Conservation (phyloP, 2,329 filamentous ascomycete species). For the Colletotrichum tropicale region DNA sequence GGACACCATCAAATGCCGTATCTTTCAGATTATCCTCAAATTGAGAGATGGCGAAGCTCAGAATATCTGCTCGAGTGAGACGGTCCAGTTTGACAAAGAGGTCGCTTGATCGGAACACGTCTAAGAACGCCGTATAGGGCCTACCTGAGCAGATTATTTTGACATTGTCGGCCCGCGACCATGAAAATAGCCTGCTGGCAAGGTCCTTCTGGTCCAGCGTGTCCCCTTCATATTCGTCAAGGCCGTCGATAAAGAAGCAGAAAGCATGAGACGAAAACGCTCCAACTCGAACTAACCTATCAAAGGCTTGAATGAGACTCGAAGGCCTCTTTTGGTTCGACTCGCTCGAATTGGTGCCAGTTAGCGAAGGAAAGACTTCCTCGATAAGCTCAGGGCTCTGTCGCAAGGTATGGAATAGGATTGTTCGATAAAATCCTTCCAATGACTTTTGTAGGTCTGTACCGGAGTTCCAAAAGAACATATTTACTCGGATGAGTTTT, state of each 20-base stretch:
- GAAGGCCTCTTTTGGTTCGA: neutral
- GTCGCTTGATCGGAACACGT: rapidly evolving
- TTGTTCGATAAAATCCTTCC: neutral
- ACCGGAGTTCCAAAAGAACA: neutral
- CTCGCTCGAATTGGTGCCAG: rapidly evolving
- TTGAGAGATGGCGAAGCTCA: neutral
- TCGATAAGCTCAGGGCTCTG: neutral
- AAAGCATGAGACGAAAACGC: neutral
- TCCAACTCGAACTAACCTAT: rapidly evolving
- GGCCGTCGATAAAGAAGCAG: neutral
- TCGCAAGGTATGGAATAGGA: rapidly evolving
- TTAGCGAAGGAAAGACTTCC: rapidly evolving
- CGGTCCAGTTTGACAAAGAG: rapidly evolving
- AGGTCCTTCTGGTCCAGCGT: neutral
- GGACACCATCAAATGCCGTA: neutral
- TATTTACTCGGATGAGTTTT: rapidly evolving
- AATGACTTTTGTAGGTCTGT: rapidly evolving
- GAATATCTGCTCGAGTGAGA: neutral
- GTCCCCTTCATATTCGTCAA: neutral
- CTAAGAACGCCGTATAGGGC: neutral
- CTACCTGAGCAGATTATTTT: neutral
- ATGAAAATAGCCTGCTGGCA: neutral
- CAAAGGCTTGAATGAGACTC: neutral
- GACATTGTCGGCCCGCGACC: neutral
- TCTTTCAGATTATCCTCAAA: neutral